Percentiles rank a stretch among this genome's conserved stretches.
Evolutionary conservation across 257 asterid genomes (phyloP).

Genomic region (Solanum infundibuliforme): DNA sequence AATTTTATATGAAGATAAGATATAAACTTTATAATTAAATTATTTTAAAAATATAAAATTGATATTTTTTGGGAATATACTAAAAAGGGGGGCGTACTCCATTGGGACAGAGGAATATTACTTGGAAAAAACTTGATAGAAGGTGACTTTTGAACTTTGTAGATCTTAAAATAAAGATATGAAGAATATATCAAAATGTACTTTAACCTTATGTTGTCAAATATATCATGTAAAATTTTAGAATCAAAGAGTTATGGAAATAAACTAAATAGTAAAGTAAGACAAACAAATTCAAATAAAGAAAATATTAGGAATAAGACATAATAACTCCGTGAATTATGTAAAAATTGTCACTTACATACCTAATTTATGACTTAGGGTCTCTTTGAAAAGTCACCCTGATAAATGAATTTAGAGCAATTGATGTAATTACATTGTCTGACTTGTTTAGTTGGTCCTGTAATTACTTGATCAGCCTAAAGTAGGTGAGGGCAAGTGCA

Average conservation of each 20-base stretch:
- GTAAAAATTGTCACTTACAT: background rate
- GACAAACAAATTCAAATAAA: background rate
- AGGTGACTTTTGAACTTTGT: accelerated
- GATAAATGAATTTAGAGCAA: too few species aligned
- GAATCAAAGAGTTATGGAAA: too few species aligned
- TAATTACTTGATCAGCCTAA: background rate
- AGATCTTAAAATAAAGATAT: too few species aligned
- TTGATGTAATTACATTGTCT: too few species aligned
- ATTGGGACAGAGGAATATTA: background rate
- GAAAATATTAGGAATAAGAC: background rate
- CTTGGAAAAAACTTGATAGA: too few species aligned
- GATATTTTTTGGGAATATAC: background rate
- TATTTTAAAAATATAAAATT: background rate
- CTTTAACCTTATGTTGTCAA: background rate
- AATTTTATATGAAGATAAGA: background rate
- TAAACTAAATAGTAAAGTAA: too few species aligned
- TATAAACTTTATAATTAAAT: background rate
- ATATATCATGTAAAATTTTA: too few species aligned
- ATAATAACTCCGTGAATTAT: too few species aligned
- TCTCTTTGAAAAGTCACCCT: accelerated
- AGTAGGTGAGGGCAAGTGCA: background rate
- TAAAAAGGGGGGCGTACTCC: background rate
- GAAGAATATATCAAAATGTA: too few species aligned
- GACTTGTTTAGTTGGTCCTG: too few species aligned
- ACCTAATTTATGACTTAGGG: background rate